Base-by-base conservation (phyloP, 75 land plant species). In the Cupressus sempervirens region DNA sequence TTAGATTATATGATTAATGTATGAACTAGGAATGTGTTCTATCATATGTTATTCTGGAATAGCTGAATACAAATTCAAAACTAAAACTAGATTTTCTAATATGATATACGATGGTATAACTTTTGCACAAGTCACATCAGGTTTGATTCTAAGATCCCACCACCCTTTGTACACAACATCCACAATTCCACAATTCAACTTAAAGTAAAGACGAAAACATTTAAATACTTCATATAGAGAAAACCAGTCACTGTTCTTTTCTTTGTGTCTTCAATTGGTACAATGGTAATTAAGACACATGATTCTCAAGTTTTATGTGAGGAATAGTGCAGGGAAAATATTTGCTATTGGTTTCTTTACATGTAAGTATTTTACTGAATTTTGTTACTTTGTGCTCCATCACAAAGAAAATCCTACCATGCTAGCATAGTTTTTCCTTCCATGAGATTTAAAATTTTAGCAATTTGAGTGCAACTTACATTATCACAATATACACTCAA, bases 371-470 rank as follows among this genome's bases (percentile, higher is more conserved):
- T 11, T 29, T 29, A 43, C 11, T 34, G 40, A 72, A 72, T 9
- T 72, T 72, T 30, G 3, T 72, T 14, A 30, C 14, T 54, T 54
- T 54, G 56, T 16, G 3, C 36, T 10, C 14, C 0, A 34, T 32
- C 36, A 2, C 68, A 5, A 7, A 81, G 1, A 38, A 81, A 86
- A 32, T 86, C 72, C 52, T 54, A 86, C 1, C 38, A 0, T 23
- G 29, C 38, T 84, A 34, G 50, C 80, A 52, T 85, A 56, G 56
- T 54, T 54, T 86, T 65, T 38, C 12, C 46, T 18, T 38, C 54
- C 13, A 43, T 84, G 52, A 76, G 26, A 73, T 1, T 72, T 43
- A 23, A 54, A 50, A 50, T 85, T 45, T 75, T 85, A 14, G 52
- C 73, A 20, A 85, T 54, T 32, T 29, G n/a, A 26, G 48, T 85